phyloP scores from a whole-genome alignment of 352 stramenopile genomes.

The Phytophthora agathidicida region DNA sequence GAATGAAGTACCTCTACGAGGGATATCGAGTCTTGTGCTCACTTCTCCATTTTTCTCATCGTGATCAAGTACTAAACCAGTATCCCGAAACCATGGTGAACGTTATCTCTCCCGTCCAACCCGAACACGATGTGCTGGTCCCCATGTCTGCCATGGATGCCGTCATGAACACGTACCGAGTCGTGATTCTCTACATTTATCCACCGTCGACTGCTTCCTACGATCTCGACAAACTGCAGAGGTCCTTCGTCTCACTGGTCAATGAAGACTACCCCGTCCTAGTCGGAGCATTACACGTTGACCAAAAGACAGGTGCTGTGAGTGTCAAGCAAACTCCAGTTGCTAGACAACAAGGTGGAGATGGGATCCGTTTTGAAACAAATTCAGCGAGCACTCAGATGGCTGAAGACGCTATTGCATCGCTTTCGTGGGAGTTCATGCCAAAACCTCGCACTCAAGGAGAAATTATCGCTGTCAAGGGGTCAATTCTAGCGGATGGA shows the following conservation, averaged over 20 bases:
- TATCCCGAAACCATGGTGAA: conserved; percentile 15
- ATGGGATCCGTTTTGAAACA: conserved; percentile 42
- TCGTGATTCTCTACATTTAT: conserved; percentile 65
- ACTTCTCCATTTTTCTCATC: conserved; percentile 6
- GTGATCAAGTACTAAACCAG: background rate
- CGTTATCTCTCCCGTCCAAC: conserved; percentile 1
- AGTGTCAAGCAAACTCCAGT: conserved; percentile 37
- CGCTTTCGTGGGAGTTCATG: conserved; percentile 45
- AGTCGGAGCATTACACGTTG: conserved; percentile 35
- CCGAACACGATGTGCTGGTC: conserved; percentile 14
- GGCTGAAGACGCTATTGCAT: conserved; percentile 36
- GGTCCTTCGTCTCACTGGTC: conserved; percentile 37
- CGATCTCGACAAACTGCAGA: conserved; percentile 41
- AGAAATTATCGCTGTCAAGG: conserved; percentile 45
- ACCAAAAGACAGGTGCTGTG: conserved; percentile 30
- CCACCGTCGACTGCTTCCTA: conserved; percentile 24
- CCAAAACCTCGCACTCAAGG: conserved; percentile 10
- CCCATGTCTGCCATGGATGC: conserved; percentile 54
- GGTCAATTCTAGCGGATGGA: conserved; percentile 50
- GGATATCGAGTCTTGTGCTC: background rate
- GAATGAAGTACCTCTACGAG: too few species aligned
- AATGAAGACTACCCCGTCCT: conserved; percentile 56
- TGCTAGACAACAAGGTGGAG: conserved; percentile 17
- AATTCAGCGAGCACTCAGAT: conserved; percentile 12
- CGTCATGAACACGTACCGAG: conserved; percentile 48